Base-by-base conservation (phyloP, 768 basidiomycete genomes). In the Asterophora parasitica region DNA sequence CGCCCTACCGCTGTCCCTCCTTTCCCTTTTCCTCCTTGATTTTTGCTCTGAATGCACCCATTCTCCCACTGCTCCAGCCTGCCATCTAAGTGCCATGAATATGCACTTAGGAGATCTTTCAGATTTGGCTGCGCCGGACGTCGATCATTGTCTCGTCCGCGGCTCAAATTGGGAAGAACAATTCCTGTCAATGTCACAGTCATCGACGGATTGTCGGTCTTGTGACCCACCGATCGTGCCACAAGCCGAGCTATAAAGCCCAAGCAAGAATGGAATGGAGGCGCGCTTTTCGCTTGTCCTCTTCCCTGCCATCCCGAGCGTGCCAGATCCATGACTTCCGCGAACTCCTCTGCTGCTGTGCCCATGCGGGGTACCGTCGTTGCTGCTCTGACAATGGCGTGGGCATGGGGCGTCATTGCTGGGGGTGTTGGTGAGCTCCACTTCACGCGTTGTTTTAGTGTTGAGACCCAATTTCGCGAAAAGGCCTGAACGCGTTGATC, bases 401-500 rank as follows among this genome's bases (percentile, higher is more conserved):
- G 43, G 34, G 57, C 57, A 4, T 60, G 51, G 53, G 53, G 53
- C 30, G 50, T 57, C 27, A 58, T 60, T 17, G 53, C 50, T 1
- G 57, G 55, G 10, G 50, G 57, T 40, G 57, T 60, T 27, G 57
- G 59, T 54, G 13, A 42, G 53, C 46, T 8, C 1, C n/a, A 1
- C 4, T 31, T 11, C 4, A 19, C 33, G 6, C 6, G 15, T 33
- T 37, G 23, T 15, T 30, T 12, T 23, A 15, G 31, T 32, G 23
- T 10, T 23, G 9, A 0, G 28, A 15, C 12, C 4, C n/a, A 10
- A 20, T 1, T 26, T 49, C 27, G 23, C n/a, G n/a, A n/a, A 28
- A 37, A 74, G 73, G 66, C 32, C 63, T 75, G 26, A 73, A 71
- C 51, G 70, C 72, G 7, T 49, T 71, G 39, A 64, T 73, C 48